Percentiles rank a stretch among this genome's conserved stretches.
Conservation (phyloP, 805 yeast species). For the Suhomyces sp. region DNA sequence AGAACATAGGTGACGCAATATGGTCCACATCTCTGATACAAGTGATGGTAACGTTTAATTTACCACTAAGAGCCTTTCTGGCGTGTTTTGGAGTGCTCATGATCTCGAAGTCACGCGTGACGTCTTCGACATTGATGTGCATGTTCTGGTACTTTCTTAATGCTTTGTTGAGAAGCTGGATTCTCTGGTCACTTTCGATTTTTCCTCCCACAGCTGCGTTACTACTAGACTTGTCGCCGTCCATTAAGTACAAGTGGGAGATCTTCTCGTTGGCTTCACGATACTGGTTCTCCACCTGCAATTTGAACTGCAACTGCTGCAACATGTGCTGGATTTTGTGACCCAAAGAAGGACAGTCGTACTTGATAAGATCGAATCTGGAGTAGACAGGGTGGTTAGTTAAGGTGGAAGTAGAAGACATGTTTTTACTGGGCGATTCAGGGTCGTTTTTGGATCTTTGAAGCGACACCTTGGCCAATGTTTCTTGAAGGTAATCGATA, state of each 20-base stretch:
- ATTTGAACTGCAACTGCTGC: constrained; percentile 88
- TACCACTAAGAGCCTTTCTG: constrained; percentile 82
- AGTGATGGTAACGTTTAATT: constrained; percentile 65
- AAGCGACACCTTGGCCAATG: constrained; percentile 58
- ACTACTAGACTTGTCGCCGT: constrained; percentile 83
- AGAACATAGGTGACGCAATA: constrained; percentile 76
- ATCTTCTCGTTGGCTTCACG: constrained; percentile 89
- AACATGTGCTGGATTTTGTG: constrained; percentile 94
- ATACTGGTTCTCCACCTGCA: constrained; percentile 92
- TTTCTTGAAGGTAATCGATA: constrained; percentile 81
- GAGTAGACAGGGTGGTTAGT: constrained; percentile 42
- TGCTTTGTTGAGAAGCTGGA: constrained; percentile 77
- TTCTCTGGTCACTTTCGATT: constrained; percentile 78
- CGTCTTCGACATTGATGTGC: constrained; percentile 67
- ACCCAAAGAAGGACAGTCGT: constrained; percentile 92
- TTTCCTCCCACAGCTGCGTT: constrained; percentile 89
- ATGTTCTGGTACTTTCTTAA: constrained; percentile 86
- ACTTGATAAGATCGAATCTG: constrained; percentile 77
- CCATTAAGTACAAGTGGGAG: constrained; percentile 78
- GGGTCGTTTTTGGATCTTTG: constrained; percentile 18
- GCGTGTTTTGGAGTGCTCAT: constrained; percentile 70
- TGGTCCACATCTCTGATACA: constrained; percentile 90
- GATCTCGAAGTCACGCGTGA: constrained; percentile 61
- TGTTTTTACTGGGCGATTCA: constrained; percentile 8
- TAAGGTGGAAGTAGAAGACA: not conserved